A percentile compares a stretch with the other conserved stretches of the same genome.
These are phyloP conservation scores for Colletotrichum sansevieriae DNA, from an alignment of 2,329 filamentous ascomycete species.

Conservation along the genomic window DNA sequence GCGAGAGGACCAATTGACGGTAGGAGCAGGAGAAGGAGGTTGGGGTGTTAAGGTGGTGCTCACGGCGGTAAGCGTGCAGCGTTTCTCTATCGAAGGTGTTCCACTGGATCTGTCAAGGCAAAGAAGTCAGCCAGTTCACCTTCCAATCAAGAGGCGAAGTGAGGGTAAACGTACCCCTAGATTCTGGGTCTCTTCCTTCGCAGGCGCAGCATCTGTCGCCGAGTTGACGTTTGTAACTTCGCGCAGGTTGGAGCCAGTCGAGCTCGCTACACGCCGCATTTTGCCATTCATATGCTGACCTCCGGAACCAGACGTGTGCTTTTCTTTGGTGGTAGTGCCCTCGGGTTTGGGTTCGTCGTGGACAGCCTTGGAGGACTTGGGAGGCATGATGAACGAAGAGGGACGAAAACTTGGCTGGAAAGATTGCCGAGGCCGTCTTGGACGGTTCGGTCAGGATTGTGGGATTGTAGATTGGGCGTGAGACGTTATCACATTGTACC, in stretches of 20 bases:
- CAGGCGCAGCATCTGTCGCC: constrained; percentile 44
- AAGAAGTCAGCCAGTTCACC: constrained; percentile 21
- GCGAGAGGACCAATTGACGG: constrained; percentile 71
- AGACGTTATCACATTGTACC: constrained; percentile 31
- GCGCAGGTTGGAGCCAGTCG: constrained; percentile 53
- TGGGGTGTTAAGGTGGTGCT: constrained; percentile 78
- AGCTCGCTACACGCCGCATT: constrained; percentile 67
- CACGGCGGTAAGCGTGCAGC: constrained; percentile 81
- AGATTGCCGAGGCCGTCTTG: constrained; percentile 17
- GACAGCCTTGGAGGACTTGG: constrained; percentile 59
- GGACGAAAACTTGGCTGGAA: background rate
- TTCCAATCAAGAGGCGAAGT: constrained; percentile 19
- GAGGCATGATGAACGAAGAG: constrained; percentile 55
- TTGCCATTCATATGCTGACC: constrained; percentile 62
- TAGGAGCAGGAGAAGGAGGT: constrained; percentile 76
- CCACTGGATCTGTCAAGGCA: constrained; percentile 70
- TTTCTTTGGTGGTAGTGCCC: constrained; percentile 57
- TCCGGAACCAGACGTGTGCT: constrained; percentile 52
- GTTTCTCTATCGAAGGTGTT: constrained; percentile 74
- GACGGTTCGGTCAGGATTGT: constrained; percentile 59
- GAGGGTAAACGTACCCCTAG: constrained; percentile 36
- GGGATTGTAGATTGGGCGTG: constrained; percentile 58
- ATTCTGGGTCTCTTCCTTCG: constrained; percentile 38
- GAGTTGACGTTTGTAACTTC: constrained; percentile 48
- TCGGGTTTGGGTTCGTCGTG: constrained; percentile 62